Evolutionary conservation across 331 rosid species (phyloP).

Genomic region (Phaseolus coccineus): DNA sequence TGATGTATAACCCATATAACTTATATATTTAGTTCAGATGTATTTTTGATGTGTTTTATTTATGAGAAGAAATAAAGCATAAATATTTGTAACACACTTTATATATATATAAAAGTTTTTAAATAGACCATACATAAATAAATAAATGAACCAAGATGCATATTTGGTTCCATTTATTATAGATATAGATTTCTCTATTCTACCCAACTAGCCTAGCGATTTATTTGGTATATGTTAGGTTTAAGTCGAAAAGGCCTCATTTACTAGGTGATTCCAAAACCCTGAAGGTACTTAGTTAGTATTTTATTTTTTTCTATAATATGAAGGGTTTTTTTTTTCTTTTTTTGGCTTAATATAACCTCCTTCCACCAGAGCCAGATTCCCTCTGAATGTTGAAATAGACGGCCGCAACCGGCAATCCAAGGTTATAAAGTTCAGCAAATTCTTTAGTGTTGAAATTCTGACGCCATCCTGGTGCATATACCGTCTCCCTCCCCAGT

Average conservation of each 20-base stretch:
- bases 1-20: too few relatives aligned
- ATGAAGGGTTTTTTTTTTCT: too few relatives aligned
- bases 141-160: neutral
- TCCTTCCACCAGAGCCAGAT: constrained; percentile 77
- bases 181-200: neutral
- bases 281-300: neutral
- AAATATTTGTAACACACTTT: too few relatives aligned
- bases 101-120: neutral
- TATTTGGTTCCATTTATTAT: neutral
- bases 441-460: constrained; percentile 80
- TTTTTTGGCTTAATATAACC: neutral
- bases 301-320: neutral
- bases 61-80: too few relatives aligned
- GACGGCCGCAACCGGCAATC: constrained; percentile 69
- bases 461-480: constrained; percentile 93
- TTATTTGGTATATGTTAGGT: neutral
- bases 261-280: neutral
- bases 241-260: neutral
- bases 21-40: too few relatives aligned
- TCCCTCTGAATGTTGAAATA: constrained; percentile 82
- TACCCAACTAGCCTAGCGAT: neutral
- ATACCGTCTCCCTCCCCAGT: constrained; percentile 75
- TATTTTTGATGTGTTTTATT: too few relatives aligned
- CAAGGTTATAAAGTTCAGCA: constrained; percentile 84
- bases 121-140: neutral